Base-by-base conservation (phyloP, 768 basidiomycete species). In the Podaxis sp. region DNA sequence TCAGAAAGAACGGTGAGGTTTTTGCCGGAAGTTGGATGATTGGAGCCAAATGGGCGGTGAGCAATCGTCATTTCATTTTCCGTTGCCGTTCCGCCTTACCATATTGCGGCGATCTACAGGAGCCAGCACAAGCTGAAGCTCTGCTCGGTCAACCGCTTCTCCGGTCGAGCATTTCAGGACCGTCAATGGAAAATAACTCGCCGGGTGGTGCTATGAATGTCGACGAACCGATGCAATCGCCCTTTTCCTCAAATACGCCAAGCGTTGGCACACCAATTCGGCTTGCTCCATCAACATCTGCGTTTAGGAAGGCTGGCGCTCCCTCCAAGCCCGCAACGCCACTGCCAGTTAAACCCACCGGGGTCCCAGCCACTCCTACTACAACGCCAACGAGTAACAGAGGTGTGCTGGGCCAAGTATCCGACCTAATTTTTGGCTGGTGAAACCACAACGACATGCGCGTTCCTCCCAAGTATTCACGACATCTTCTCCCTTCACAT, bases 361-460 rank as follows among this genome's bases (percentile, higher is more conserved):
- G 30, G 52, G 33, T 62, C 46, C 49, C 63, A 66, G 19, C 69
- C 64, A 28, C 67, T 68, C 36, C 68, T 67, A 24, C 71, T 64
- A 65, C 67, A 39, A 71, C 75, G 48, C 74, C 74, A 4, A 79
- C 82, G 8, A 81, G 69, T 64, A 82, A 69, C 64, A 92, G 86
- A 70, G 81, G 87, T 6, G 69, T 92, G 66, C 65, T 92, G 12
- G 89, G 89, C 13, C 89, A 90, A 73, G 85, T 93, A 57, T 87
- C 88, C 12, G 91, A 93, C 77, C 71, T 92, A 65, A 87, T 93
- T 53, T 93, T 92, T 70, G 90, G 90, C 15, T 93, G 90, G 90
- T 93, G 84, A 66, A 55, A 56, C 36, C 42, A 39, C 17, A 4
- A 26, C 11, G 26, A 51, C 49, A 9, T 5, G n/a, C 22, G 4